Percentiles rank a stretch among this genome's conserved stretches.
Evolutionary conservation across 1,284 basidiomycete species (phyloP).

Genomic region (Rhodofomes roseus): DNA sequence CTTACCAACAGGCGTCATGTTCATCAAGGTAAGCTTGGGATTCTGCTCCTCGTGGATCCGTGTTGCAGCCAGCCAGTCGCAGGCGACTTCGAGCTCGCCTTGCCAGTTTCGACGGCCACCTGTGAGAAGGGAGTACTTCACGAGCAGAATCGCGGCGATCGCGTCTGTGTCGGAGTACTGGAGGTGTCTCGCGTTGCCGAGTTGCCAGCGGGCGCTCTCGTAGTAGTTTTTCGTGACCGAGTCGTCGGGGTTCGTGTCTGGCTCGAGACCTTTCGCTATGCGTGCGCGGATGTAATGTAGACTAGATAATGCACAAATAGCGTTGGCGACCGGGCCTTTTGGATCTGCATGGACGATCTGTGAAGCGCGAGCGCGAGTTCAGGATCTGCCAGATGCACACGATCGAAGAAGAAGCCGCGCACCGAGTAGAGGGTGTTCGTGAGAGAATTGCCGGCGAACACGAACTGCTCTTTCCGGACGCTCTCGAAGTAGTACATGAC

Average conservation of each 20-base stretch:
- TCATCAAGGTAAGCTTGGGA: constrained; percentile 51
- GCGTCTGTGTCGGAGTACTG: constrained; percentile 63
- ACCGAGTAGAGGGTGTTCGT: constrained; percentile 60
- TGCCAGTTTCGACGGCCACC: constrained; percentile 66
- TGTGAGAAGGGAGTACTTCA: constrained; percentile 64
- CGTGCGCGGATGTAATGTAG: constrained; percentile 63
- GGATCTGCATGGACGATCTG: constrained; percentile 65
- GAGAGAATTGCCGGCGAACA: constrained; percentile 52
- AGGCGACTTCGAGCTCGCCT: constrained; percentile 57
- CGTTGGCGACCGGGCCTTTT: constrained; percentile 62
- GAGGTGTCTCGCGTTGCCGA: constrained; percentile 45
- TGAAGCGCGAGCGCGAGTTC: constrained; percentile 3
- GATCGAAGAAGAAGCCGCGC: constrained; percentile 8
- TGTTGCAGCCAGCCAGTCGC: constrained; percentile 68
- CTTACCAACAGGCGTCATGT: constrained; percentile 48
- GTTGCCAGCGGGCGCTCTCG: constrained; percentile 57
- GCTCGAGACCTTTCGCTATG: constrained; percentile 55
- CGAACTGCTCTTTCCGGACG: constrained; percentile 56
- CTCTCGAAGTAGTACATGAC: constrained; percentile 67
- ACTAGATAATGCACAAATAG: constrained; percentile 71
- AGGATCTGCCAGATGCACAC: constrained; percentile 7
- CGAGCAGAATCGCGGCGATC: constrained; percentile 68
- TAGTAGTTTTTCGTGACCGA: constrained; percentile 64
- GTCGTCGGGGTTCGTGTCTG: constrained; percentile 49
- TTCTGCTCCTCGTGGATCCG: constrained; percentile 60